Base-by-base conservation (phyloP, 164 flowering plant genomes). In the Chloranthus sessilifolius region DNA sequence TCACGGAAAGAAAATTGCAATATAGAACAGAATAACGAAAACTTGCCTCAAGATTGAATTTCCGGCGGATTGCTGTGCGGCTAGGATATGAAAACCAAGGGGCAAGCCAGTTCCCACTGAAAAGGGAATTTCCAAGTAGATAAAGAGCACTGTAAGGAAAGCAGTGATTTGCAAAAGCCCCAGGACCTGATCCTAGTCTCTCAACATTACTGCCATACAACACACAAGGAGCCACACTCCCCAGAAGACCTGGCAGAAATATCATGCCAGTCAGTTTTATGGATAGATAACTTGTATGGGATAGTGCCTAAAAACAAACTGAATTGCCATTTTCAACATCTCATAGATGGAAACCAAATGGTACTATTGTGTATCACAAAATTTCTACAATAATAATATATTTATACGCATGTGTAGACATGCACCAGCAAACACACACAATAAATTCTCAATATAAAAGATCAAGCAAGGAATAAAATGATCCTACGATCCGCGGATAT, bases 191-290 rank as follows among this genome's bases (percentile, higher is more conserved):
- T 51, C 76, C 88, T 39, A 91, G 78, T 52, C 96, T 80, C 77
- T 91, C 98, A 5, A 51, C 87, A 70, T 85, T 91, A 76, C 84
- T 71, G 49, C 92, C 98, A 76, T 85, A 78, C 43, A 91, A 73
- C 55, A 91, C 72, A 70, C 98, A 91, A 15, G 98, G 98, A 26
- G 82, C 95, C 45, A 78, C 28, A 50, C 77, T 73, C 63, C 98
- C 98, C 60, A 91, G 90, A 52, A 88, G 74, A 68, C 98, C 96
- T 91, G 61, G 25, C 4, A 56, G 56, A 20, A 24, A 47, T 14
- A 59, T 50, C 47, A 37, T 41, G 31, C 24, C 27, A 29, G 29
- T 52, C 36, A 51, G 23, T 26, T 15, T 48, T 7, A 19, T 29
- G 7, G 15, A n/a, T 10, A 48, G 17, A 12, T 29, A 3, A 45